phyloP scores from a whole-genome alignment of 2,329 filamentous ascomycete species.

The Fusarium circinatum region DNA sequence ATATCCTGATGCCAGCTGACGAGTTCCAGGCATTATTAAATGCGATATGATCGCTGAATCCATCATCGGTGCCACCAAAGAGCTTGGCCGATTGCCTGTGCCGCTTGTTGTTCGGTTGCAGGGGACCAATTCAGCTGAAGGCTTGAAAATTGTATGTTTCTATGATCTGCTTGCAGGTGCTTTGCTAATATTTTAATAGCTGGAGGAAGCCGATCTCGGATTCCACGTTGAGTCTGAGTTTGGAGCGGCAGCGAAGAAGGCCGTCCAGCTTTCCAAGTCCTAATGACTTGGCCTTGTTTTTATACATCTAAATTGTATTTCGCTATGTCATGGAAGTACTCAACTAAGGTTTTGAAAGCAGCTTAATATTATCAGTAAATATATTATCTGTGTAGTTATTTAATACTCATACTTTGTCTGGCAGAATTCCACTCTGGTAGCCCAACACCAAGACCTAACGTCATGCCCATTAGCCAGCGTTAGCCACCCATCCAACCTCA shows the following conservation, averaged over 20 bases:
- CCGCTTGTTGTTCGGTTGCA: slow-evolving; percentile 3
- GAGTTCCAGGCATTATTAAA: not conserved
- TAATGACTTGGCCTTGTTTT: not conserved
- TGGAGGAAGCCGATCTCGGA: not conserved
- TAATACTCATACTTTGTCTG: not conserved
- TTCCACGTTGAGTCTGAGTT: slow-evolving; percentile 1
- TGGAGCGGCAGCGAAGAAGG: not conserved
- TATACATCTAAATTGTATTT: not conserved
- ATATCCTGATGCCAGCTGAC: not conserved
- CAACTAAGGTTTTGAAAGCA: rapidly evolving
- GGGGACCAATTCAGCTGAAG: not conserved
- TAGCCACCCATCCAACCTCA: not conserved
- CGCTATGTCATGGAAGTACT: rapidly evolving
- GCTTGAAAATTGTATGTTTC: not conserved
- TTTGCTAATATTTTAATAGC: not conserved
- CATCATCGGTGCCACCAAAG: not conserved
- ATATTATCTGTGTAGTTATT: rapidly evolving
- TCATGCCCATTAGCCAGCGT: not conserved
- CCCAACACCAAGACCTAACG: not conserved
- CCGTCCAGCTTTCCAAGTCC: not conserved
- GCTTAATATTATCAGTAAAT: rapidly evolving
- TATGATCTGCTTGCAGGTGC: rapidly evolving
- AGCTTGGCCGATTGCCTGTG: not conserved
- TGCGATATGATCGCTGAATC: slow-evolving; percentile 5
- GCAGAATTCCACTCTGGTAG: too few species aligned